A percentile compares a stretch with the other conserved stretches of the same genome.
phyloP scores from a whole-genome alignment of 495 filamentous ascomycete species.

The Daldinia decipiens region DNA sequence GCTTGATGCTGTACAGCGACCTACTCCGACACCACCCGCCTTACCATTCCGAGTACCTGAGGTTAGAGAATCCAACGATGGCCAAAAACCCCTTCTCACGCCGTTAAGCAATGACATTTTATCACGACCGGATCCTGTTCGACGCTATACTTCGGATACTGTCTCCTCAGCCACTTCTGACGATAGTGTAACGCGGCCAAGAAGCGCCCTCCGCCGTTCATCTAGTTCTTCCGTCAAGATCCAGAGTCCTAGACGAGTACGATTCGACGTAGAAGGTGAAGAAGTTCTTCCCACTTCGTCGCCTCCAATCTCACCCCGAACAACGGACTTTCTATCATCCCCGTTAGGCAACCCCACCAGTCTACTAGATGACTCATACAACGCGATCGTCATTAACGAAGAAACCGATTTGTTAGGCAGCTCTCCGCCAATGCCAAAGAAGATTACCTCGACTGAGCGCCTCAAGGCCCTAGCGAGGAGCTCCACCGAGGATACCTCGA shows the following conservation, averaged over 20 bases:
- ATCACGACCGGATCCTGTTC: conserved; percentile 36
- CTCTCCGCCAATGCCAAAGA: conserved; percentile 54
- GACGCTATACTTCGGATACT: conserved; percentile 49
- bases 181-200: conserved; percentile 51
- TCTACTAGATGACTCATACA: conserved; percentile 45
- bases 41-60: conserved; percentile 36
- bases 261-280: conserved; percentile 62
- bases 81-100: conserved; percentile 30
- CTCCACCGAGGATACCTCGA: conserved; percentile 56
- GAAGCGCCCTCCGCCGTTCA: conserved; percentile 62
- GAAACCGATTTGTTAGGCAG: conserved; percentile 55
- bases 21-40: conserved; percentile 39
- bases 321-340: conserved; percentile 26
- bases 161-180: conserved; percentile 57
- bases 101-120: conserved; percentile 15
- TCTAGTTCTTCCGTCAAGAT: conserved; percentile 54
- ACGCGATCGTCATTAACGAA: conserved; percentile 28
- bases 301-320: conserved; percentile 47
- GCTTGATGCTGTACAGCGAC: conserved; percentile 59
- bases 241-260: conserved; percentile 63
- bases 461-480: conserved; percentile 55
- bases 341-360: conserved; percentile 40
- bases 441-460: conserved; percentile 59
- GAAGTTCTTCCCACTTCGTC: conserved; percentile 64
- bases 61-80: conserved; percentile 46